Conservation (phyloP, 805 yeast genomes). For the Kodamaea lidongshanica region DNA sequence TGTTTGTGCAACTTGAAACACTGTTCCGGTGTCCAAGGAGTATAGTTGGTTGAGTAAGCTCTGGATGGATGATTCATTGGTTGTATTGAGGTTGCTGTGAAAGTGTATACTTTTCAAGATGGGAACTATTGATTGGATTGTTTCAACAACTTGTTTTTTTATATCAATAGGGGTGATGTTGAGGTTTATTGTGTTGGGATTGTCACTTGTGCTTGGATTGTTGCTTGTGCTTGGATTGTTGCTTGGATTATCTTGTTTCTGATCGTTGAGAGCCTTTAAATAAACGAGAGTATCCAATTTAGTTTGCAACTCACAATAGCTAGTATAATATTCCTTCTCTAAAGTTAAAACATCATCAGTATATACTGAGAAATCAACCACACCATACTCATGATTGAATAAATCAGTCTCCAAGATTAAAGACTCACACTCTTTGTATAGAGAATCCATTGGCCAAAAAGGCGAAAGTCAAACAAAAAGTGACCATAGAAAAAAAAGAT, state of each 20-base stretch:
- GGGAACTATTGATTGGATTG: conserved; percentile 6
- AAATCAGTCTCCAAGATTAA: conserved; percentile 16
- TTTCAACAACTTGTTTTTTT: conserved; percentile 3
- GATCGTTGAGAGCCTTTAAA: conserved; percentile 19
- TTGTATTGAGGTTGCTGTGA: conserved; percentile 1
- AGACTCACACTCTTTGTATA: conserved; percentile 19
- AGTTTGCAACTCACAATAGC: conserved; percentile 19
- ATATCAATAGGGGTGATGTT: conserved; percentile 1
- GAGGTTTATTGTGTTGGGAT: conserved; percentile 4
- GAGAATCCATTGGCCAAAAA: conserved; percentile 4
- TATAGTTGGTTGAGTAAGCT: conserved; percentile 3
- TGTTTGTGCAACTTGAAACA: conserved; percentile 1
- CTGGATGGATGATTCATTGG: conserved; percentile 1
- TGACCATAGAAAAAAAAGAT: background rate
- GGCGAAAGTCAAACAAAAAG: background rate
- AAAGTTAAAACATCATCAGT: conserved; percentile 9
- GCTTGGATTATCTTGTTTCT: conserved; percentile 1
- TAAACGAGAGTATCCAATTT: conserved; percentile 25
- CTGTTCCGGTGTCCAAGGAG: conserved; percentile 3
- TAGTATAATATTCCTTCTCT: conserved; percentile 22
- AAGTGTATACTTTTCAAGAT: conserved; percentile 6
- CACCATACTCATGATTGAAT: conserved; percentile 30
- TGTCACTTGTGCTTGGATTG: too few species aligned
- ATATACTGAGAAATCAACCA: conserved; percentile 20
- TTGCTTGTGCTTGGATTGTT: too few species aligned